Conservation (phyloP, 1,139 yeast species). For the Magnusiomyces paraingens region DNA sequence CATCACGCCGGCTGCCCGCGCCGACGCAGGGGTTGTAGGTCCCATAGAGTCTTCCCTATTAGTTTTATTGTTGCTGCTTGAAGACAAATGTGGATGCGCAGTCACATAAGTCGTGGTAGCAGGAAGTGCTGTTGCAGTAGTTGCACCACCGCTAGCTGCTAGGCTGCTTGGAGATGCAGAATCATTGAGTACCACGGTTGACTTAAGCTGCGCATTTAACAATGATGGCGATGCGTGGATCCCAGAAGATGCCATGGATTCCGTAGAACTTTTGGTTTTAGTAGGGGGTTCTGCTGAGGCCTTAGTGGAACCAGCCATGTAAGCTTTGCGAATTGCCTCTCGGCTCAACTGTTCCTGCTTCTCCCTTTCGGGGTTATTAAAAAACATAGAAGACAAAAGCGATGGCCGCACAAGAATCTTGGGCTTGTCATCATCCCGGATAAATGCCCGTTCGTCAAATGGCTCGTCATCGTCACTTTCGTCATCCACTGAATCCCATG, state of each 20-base stretch:
- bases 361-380: slow-evolving; percentile 34
- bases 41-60: not conserved
- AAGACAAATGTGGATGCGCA: not conserved
- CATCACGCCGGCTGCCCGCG: slow-evolving; percentile 1
- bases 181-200: not conserved
- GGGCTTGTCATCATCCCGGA: slow-evolving; percentile 31
- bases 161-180: slow-evolving; percentile 1
- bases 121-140: not conserved
- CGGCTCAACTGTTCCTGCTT: slow-evolving; percentile 13
- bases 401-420: slow-evolving; percentile 48
- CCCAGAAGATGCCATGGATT: not conserved
- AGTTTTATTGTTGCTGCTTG: not conserved
- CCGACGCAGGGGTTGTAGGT: not conserved
- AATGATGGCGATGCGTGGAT: not conserved
- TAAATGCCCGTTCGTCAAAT: slow-evolving; percentile 35
- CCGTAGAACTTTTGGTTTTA: not conserved
- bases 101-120: not conserved
- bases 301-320: not conserved
- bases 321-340: not conserved
- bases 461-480: slow-evolving; percentile 35
- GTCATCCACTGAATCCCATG: slow-evolving; percentile 33
- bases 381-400: slow-evolving; percentile 63
- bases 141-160: not conserved
- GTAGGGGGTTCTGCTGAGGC: not conserved
- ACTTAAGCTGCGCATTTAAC: slow-evolving; percentile 3